These are phyloP conservation scores for Colletotrichum magnum DNA, from an alignment of 2,329 filamentous ascomycete genomes.

Conservation along the genomic window DNA sequence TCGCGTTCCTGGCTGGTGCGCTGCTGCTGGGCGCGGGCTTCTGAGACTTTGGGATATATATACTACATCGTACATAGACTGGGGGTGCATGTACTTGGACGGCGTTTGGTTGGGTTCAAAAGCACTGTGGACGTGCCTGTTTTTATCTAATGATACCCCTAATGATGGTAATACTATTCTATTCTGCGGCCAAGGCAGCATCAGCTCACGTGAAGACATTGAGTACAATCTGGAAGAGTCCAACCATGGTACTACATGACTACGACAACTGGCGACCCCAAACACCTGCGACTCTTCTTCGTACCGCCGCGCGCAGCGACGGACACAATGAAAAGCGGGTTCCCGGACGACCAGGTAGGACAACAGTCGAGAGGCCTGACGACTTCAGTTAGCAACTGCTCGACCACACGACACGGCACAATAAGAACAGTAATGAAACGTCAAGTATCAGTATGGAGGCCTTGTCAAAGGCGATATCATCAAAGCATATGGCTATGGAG, in stretches of 20 bases:
- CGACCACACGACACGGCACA: constrained; percentile 13
- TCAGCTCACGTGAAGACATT: no score
- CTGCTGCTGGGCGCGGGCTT: constrained; percentile 7
- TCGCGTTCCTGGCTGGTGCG: constrained; percentile 43
- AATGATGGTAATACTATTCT: constrained; percentile 15
- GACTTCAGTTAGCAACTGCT: constrained; percentile 34
- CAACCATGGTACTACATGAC: no score
- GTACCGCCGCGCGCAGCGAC: constrained; percentile 8
- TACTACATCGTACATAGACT: not conserved
- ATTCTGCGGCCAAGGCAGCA: not conserved
- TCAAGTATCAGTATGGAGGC: constrained; percentile 41
- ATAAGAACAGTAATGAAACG: constrained; percentile 30
- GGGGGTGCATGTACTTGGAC: not conserved
- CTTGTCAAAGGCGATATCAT: constrained; percentile 44
- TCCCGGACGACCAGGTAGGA: not conserved
- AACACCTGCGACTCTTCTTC: not conserved
- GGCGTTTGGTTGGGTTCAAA: constrained; percentile 26
- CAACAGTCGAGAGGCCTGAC: not conserved
- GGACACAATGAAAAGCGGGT: constrained; percentile 18
- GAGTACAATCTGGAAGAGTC: no score
- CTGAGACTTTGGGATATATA: not conserved
- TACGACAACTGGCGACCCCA: no score
- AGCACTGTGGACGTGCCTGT: not conserved
- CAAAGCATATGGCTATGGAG: constrained; percentile 43
- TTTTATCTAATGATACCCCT: constrained; percentile 25